Evolutionary conservation across 176 grass and related monocot genomes (phyloP).

Genomic region (Panicum miliaceum): DNA sequence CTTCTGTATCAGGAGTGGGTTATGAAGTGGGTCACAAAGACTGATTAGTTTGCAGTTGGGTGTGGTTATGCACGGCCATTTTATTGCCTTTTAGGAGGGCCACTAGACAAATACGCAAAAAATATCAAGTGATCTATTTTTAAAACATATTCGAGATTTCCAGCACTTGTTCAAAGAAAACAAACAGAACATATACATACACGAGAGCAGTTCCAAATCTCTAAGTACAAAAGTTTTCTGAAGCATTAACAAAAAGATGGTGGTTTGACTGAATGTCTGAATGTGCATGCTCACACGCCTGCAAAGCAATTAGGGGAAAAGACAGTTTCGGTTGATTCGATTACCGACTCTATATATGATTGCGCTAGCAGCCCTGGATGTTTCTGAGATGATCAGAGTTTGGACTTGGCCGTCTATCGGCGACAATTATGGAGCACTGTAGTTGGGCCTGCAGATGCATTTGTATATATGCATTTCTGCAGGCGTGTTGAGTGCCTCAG

Average conservation of each 20-base stretch:
- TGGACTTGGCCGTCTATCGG: background rate
- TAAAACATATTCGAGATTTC: background rate
- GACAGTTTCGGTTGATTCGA: slow-evolving; percentile 37
- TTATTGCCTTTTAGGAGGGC: slow-evolving; percentile 36
- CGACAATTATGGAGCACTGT: background rate
- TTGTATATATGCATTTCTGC: slow-evolving; percentile 27
- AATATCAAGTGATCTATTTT: background rate
- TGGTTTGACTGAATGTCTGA: slow-evolving; percentile 31
- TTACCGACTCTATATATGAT: slow-evolving; percentile 52
- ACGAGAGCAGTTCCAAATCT: background rate
- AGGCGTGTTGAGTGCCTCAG: slow-evolving; percentile 23
- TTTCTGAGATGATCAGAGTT: slow-evolving; percentile 31
- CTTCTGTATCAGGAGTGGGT: slow-evolving; percentile 38
- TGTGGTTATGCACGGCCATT: slow-evolving; percentile 41
- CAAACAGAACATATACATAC: background rate
- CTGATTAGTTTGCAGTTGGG: slow-evolving; percentile 47
- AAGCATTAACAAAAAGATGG: slow-evolving; percentile 10
- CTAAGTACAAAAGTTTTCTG: slow-evolving; percentile 4
- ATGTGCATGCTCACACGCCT: slow-evolving; percentile 2
- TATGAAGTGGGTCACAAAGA: slow-evolving; percentile 37
- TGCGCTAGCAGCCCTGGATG: slow-evolving; percentile 14
- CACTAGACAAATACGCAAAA: slow-evolving; percentile 31
- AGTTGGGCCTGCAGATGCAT: slow-evolving; percentile 22
- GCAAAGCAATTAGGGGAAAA: slow-evolving; percentile 11
- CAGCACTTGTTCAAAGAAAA: background rate